Evolutionary conservation across 495 filamentous ascomycete genomes (phyloP), one percentile per base, ranked within the genome.

Genomic region (Annulohypoxylon bovei): DNA sequence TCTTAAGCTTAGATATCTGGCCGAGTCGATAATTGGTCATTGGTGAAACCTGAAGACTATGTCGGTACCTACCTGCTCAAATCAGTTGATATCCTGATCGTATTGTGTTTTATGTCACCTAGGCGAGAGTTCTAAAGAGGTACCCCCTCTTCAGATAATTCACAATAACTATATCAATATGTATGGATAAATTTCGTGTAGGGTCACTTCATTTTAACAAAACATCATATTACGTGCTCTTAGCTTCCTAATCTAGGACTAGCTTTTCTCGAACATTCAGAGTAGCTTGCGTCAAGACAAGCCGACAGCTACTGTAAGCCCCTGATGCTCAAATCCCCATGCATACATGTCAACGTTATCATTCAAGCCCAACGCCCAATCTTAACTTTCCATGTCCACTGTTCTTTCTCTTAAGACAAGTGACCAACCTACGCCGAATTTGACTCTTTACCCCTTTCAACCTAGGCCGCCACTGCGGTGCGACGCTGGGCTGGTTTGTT

Each of bases 401-500:
- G 16, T 40, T 39, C 39, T 39, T 68, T 42, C 39, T 32, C 22
- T 27, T 27, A 22, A 33, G 5, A 25, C 16, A 25, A 40, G 54
- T 37, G 1, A 54, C 44, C 18, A 40, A 23, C 18, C 57, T 49
- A 32, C 39, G 50, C 65, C 57, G 22, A 32, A 50, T 28, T 28
- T 25, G 39, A 35, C 8, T 25, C n/a, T 5, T 12, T 9, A 18
- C 27, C 8, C 12, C 25, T 49, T 20, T 4, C 14, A 23, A 7
- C 14, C 32, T 72, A 75, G 7, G 62, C 70, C 12, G 62, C 67
- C 6, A 59, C 73, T 0, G 73, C 39, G 35, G 70, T 63, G 16
- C 68, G 71, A 32, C 67, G 73, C 25, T 71, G 72, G 22, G 73
- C 11, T 25, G 71, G 67, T 28, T 56, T 68, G 1, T 68, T 65